Evolutionary conservation across 345 rosid species (phyloP).

Genomic region (Acer negundo): DNA sequence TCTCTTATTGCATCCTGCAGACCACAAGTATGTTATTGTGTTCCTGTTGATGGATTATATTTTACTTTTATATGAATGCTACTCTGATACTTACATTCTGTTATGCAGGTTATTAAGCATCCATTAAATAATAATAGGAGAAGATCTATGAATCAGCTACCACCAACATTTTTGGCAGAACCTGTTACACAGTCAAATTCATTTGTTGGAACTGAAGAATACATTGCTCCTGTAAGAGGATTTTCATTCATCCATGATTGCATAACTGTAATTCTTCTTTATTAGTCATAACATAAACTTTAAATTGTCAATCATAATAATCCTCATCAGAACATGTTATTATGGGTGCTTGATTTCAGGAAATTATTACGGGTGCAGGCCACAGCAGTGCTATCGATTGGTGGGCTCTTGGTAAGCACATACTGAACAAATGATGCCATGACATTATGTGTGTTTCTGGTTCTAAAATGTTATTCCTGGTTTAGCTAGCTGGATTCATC

Average conservation of each 20-base stretch:
- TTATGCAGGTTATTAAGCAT: slow-evolving; percentile 62
- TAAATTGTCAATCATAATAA: not conserved
- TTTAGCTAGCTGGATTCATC: not conserved
- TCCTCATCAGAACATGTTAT: not conserved
- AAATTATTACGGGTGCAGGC: slow-evolving; percentile 87
- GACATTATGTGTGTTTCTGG: not conserved
- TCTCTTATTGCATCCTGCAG: slow-evolving; percentile 75
- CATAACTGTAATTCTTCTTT: not conserved
- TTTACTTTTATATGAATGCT: not conserved
- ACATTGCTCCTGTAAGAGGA: slow-evolving; percentile 87
- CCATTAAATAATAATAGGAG: slow-evolving; percentile 53
- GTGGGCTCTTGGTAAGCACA: slow-evolving; percentile 91
- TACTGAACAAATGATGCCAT: not conserved
- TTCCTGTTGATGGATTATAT: slow-evolving; percentile 14
- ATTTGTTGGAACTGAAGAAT: slow-evolving; percentile 96
- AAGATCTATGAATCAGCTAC: slow-evolving; percentile 69
- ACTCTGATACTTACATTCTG: not conserved
- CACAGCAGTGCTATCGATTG: slow-evolving; percentile 93
- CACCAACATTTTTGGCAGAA: slow-evolving; percentile 85
- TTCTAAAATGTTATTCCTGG: slow-evolving; percentile 3
- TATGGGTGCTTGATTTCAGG: slow-evolving; percentile 49
- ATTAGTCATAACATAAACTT: not conserved
- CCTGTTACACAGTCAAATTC: slow-evolving; percentile 82
- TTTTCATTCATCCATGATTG: not conserved
- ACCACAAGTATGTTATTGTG: slow-evolving; percentile 58